Conservation (phyloP, 2,329 filamentous ascomycete genomes). For the Pyrenophora seminiperda region DNA sequence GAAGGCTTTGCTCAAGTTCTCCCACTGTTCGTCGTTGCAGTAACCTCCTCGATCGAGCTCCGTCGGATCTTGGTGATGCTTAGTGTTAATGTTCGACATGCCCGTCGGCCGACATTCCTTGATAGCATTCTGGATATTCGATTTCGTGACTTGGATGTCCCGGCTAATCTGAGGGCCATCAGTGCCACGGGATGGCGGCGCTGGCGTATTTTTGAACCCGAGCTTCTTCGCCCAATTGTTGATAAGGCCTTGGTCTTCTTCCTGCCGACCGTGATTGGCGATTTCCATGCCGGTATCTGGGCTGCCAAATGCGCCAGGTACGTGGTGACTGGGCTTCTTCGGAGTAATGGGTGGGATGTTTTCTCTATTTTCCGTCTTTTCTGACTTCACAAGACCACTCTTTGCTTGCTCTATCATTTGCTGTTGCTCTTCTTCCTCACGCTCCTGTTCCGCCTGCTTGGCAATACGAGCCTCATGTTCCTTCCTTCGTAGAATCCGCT, state of each 20-base stretch:
- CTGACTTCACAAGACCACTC: constrained; percentile 23
- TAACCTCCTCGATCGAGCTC: constrained; percentile 47
- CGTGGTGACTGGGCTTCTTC: constrained; percentile 33
- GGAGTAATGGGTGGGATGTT: constrained; percentile 32
- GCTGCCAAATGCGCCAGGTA: constrained; percentile 47
- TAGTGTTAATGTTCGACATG: constrained; percentile 40
- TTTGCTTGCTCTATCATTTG: constrained; percentile 44
- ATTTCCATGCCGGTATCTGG: constrained; percentile 41
- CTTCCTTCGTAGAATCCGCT: constrained; percentile 87
- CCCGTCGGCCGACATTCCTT: constrained; percentile 45
- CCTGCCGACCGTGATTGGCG: constrained; percentile 27
- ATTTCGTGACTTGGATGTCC: constrained; percentile 42
- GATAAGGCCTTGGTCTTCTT: constrained; percentile 36
- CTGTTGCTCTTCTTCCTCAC: constrained; percentile 65
- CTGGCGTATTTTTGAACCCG: constrained; percentile 39
- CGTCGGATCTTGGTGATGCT: constrained; percentile 45
- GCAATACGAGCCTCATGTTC: constrained; percentile 86
- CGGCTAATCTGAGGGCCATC: constrained; percentile 44
- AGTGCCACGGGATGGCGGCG: constrained; percentile 21
- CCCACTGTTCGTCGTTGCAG: constrained; percentile 46
- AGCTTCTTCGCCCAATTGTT: constrained; percentile 48
- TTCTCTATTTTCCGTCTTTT: constrained; percentile 15
- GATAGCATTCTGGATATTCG: constrained; percentile 46
- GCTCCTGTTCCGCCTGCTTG: constrained; percentile 76
- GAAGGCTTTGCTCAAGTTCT: constrained; percentile 47